Conservation (phyloP, 176 grass and related monocot species). For the Lolium multiflorum region DNA sequence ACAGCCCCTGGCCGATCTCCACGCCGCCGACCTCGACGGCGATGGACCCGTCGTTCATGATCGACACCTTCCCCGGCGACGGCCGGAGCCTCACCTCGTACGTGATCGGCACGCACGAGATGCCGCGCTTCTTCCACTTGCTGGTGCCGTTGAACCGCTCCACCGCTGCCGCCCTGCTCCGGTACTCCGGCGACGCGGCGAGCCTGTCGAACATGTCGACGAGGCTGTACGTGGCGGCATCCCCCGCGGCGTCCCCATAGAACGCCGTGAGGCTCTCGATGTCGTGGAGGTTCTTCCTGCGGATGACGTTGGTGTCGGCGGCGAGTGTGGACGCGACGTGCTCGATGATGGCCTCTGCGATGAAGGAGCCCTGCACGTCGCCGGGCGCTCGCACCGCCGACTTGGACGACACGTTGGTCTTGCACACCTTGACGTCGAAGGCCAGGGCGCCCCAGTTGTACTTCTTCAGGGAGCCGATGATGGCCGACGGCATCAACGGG, state of each 20-base stretch:
- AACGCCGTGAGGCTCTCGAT: conserved; percentile 62
- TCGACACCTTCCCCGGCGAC: conserved; percentile 80
- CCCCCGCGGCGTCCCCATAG: conserved; percentile 47
- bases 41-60: conserved; percentile 84
- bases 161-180: conserved; percentile 33
- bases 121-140: conserved; percentile 86
- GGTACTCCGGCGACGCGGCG: conserved; percentile 64
- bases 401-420: conserved; percentile 79
- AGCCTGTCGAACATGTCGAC: conserved; percentile 71
- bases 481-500: neutral
- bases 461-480: conserved; percentile 66
- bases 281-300: conserved; percentile 82
- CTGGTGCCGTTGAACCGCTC: conserved; percentile 60
- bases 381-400: conserved; percentile 71
- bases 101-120: conserved; percentile 77
- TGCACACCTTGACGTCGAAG: conserved; percentile 74
- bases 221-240: conserved; percentile 69
- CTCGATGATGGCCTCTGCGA: conserved; percentile 89
- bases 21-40: conserved; percentile 86
- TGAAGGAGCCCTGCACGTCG: conserved; percentile 81
- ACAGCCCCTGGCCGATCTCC: conserved; percentile 86
- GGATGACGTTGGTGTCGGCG: conserved; percentile 52
- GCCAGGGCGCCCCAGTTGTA: conserved; percentile 84
- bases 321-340: conserved; percentile 69
- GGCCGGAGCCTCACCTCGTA: conserved; percentile 43